Percentiles rank a stretch among this genome's conserved stretches.
Conservation (phyloP, 441 rosid genomes). For the Euphorbia corollata region DNA sequence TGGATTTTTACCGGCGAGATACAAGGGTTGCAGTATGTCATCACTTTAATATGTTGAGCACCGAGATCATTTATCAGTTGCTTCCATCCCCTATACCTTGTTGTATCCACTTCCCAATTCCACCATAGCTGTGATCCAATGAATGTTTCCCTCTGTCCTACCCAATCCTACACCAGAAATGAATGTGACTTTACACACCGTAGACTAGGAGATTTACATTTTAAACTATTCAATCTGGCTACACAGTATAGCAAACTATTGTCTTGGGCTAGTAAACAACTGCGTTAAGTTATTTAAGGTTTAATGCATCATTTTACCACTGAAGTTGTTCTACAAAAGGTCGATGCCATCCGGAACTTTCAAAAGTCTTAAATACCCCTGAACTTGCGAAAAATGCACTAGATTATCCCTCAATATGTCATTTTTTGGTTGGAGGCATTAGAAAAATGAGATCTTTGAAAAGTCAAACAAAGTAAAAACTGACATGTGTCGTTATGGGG, state of each 20-base stretch:
- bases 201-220: not conserved
- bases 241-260: not conserved
- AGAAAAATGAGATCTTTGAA: too few species aligned
- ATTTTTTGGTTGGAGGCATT: too few species aligned
- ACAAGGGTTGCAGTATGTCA: conserved; percentile 76
- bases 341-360: too few species aligned
- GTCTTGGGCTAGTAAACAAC: not conserved
- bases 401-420: too few species aligned
- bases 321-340: too few species aligned
- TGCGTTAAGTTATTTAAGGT: too few species aligned
- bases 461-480: too few species aligned
- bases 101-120: conserved; percentile 70
- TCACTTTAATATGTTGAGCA: conserved; percentile 42
- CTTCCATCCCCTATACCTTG: conserved; percentile 50
- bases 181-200: not conserved
- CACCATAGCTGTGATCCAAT: conserved; percentile 72
- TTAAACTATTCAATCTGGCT: not conserved
- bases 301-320: too few species aligned
- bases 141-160: conserved; percentile 55
- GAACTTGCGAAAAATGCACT: too few species aligned
- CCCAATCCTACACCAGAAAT: conserved; percentile 53
- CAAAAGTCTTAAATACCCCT: too few species aligned
- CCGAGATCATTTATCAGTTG: conserved; percentile 43
- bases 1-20: conserved; percentile 50
- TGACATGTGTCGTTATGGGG: too few species aligned